Conservation (phyloP, 1,139 yeast species). For the Taiozyma sp. region DNA sequence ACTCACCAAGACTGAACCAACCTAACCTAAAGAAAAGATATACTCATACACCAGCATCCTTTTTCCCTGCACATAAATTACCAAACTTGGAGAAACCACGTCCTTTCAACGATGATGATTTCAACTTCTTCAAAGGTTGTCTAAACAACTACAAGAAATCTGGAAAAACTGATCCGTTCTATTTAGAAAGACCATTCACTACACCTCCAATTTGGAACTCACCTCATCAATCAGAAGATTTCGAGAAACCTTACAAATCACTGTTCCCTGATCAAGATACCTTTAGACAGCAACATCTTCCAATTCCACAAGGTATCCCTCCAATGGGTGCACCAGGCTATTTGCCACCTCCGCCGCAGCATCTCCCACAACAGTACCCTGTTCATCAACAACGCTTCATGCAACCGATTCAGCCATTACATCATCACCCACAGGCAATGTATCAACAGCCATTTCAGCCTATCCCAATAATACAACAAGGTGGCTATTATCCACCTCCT, state of each 20-base stretch:
- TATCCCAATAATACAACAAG: slow-evolving; percentile 17
- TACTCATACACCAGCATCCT: slow-evolving; percentile 12
- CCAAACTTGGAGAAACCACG: slow-evolving; percentile 36
- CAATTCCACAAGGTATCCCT: slow-evolving; percentile 3
- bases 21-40: slow-evolving; percentile 14
- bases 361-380: slow-evolving; percentile 4
- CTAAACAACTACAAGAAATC: slow-evolving; percentile 18
- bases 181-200: slow-evolving; percentile 57
- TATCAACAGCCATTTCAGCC: slow-evolving; percentile 15
- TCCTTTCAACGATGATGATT: slow-evolving; percentile 37
- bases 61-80: slow-evolving; percentile 43
- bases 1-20: slow-evolving; percentile 18
- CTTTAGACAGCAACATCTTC: slow-evolving; percentile 4
- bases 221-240: slow-evolving; percentile 33
- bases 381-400: slow-evolving; percentile 8
- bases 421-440: slow-evolving; percentile 3
- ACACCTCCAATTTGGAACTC: slow-evolving; percentile 81
- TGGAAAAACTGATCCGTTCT: slow-evolving; percentile 21
- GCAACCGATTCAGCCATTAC: slow-evolving; percentile 10
- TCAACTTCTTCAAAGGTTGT: slow-evolving; percentile 37
- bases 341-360: slow-evolving; percentile 9
- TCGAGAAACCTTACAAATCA: slow-evolving; percentile 32
- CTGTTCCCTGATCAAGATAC: slow-evolving; percentile 17
- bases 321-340: neutral
- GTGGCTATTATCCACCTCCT: slow-evolving; percentile 9